Conservation (phyloP, 2,329 filamentous ascomycete genomes). For the Coniochaeta sp. region DNA sequence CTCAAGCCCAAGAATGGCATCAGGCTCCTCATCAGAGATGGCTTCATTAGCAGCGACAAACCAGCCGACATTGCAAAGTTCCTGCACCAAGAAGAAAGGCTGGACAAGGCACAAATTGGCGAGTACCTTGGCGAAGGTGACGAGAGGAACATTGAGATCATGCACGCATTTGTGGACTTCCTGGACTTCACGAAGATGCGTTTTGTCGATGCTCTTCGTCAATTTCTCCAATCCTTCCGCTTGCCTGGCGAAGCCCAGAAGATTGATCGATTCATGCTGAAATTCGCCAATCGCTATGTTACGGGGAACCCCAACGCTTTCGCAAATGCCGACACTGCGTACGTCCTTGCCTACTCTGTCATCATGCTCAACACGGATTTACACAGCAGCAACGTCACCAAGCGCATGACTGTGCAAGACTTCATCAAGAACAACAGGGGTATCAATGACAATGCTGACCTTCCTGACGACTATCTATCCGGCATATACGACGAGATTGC, state of each 20-base stretch:
- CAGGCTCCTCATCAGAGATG: conserved; percentile 73
- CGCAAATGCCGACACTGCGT: conserved; percentile 95
- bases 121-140: conserved; percentile 95
- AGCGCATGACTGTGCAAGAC: conserved; percentile 89
- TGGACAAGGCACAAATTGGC: conserved; percentile 88
- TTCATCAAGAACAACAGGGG: conserved; percentile 99
- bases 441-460: conserved; percentile 92
- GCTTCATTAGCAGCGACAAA: conserved; percentile 74
- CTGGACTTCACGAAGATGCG: conserved; percentile 92
- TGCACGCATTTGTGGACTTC: conserved; percentile 93
- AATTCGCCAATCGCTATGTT: conserved; percentile 94
- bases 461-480: conserved; percentile 86
- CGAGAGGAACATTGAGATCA: conserved; percentile 86
- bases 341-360: conserved; percentile 91
- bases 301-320: conserved; percentile 94
- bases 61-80: conserved; percentile 82
- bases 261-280: conserved; percentile 98
- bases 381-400: conserved; percentile 77
- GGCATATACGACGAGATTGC: conserved; percentile 90
- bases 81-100: conserved; percentile 68
- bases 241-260: conserved; percentile 95
- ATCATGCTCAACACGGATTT: conserved; percentile 95
- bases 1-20: conserved; percentile 95
- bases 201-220: conserved; percentile 85
- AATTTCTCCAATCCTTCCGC: conserved; percentile 91